Evolutionary conservation across 768 basidiomycete species (phyloP), one percentile per base, ranked within the genome.

Genomic region (Phlebiopsis gigantea): DNA sequence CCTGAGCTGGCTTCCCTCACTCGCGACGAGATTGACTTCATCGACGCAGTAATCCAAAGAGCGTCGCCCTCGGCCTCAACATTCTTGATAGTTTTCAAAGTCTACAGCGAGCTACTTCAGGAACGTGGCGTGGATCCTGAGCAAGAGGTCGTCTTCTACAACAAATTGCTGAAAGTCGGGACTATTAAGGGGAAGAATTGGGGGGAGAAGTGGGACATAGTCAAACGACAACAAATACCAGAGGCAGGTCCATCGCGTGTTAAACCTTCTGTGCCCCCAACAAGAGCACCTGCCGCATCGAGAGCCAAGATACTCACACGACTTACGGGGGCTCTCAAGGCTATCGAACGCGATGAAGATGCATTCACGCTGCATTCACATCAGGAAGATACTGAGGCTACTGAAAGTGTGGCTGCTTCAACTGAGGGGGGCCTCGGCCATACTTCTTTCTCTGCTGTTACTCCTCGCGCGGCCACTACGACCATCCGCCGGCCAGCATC

Each of bases 11-110:
- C 62, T 5, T 64, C 58, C 9, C 68, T 73, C 31, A 63, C 69
- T 1, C 56, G 63, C 5, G 66, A 67, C 45, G 88, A 93, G 64
- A 75, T 92, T 59, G 77, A 82, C 46, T 78, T 93, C 61, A 75
- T 94, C 45, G 87, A 93, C 61, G 80, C 82, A 22, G 87, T 94
- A 12, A 82, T 94, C 25, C 66, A 73, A 57, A 83, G 85, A 52
- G 89, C 87, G 43, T 78, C 85, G 5, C 73, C 81, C 7, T 72
- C 77, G 8, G 86, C 89, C 15, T 87, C 87, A 4, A 87, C 87
- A 0, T 93, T 93, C 65, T 75, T 90, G 39, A 79, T 82, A 4
- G 80, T 92, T n/a, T 85, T 91, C 76, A 90, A 88, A 66, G 87
- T 90, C 0, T 93, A 94, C 70, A 89, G 85, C 64, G 84, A 88